phyloP scores from a whole-genome alignment of 345 rosid genomes.

The Boechera retrofracta region DNA sequence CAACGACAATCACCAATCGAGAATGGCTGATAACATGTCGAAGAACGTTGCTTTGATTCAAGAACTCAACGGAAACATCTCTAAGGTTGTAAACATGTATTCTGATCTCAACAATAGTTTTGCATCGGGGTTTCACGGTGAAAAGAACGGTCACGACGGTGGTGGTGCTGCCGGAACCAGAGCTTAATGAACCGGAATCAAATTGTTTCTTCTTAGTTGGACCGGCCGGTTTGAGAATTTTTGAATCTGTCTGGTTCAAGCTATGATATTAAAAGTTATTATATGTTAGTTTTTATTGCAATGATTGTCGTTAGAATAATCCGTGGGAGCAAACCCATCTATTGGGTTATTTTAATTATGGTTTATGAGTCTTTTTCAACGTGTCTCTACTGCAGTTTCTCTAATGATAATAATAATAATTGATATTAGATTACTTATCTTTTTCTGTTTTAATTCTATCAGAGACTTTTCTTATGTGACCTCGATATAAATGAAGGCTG shows the following conservation, averaged over 20 bases:
- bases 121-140: conserved; percentile 52
- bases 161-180: conserved; percentile 43
- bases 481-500: conserved; percentile 34
- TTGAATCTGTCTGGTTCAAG: conserved; percentile 24
- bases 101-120: conserved; percentile 65
- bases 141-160: conserved; percentile 37
- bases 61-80: conserved; percentile 81
- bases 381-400: conserved; percentile 37
- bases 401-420: conserved; percentile 28
- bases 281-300: conserved; percentile 36
- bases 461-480: neutral
- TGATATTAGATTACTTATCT: neutral
- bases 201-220: conserved; percentile 24
- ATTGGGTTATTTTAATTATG: conserved; percentile 47
- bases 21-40: conserved; percentile 75
- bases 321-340: conserved; percentile 46
- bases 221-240: conserved; percentile 42
- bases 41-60: conserved; percentile 91
- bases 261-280: neutral
- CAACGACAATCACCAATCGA: conserved; percentile 88
- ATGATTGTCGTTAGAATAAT: conserved; percentile 45
- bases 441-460: neutral
- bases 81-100: conserved; percentile 79
- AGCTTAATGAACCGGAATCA: conserved; percentile 33
- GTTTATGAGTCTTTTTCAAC: conserved; percentile 40